Base-by-base conservation (phyloP, 2,329 filamentous ascomycete genomes). In the Sphaerostilbella broomeana region DNA sequence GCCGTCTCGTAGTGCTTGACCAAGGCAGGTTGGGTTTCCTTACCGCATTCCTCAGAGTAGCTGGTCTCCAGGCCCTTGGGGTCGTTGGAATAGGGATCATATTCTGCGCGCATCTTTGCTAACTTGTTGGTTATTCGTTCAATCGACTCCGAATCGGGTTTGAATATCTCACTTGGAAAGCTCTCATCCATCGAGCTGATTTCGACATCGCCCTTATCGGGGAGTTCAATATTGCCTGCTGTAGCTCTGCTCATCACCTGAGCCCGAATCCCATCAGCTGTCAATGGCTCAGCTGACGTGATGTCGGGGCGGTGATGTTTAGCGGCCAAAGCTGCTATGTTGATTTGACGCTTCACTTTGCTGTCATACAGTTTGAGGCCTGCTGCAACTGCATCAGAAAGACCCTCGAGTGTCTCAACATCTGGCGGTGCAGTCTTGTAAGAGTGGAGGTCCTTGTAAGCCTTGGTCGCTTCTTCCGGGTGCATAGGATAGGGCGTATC, bases 51-150 rank as follows among this genome's bases (percentile, higher is more conserved):
- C 42, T 68, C 59, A 4, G 54, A 51, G 47, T 68, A 73, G 26
- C 65, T 67, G 6, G 62, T 68, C 46, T 75, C 65, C 22, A 73
- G 54, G 4, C 70, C 70, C 47, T 72, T 65, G 0, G 69, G 65
- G 22, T 62, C 55, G 21, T 59, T 66, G 11, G 68, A 70, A 51
- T 68, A 70, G 1, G 53, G 49, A 34, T 72, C 66, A 32, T 47
- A 43, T 37, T 58, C 50, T 6, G 45, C 35, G 21, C 46, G 52
- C 9, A 44, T 21, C 16, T 41, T n/a, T 35, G 10, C 25, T 16
- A 30, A 18, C 27, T 35, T 33, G 29, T 25, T 25, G 31, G 38
- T 18, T 35, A 31, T 42, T 22, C 30, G 36, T 43, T 16, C 61
- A 55, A 36, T 59, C 48, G 21, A 63, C 35, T 10, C 52, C 5